Percentiles rank a stretch among this genome's conserved stretches.
Evolutionary conservation across 2,329 filamentous ascomycete species (phyloP).

Genomic region (Penicillium freii): DNA sequence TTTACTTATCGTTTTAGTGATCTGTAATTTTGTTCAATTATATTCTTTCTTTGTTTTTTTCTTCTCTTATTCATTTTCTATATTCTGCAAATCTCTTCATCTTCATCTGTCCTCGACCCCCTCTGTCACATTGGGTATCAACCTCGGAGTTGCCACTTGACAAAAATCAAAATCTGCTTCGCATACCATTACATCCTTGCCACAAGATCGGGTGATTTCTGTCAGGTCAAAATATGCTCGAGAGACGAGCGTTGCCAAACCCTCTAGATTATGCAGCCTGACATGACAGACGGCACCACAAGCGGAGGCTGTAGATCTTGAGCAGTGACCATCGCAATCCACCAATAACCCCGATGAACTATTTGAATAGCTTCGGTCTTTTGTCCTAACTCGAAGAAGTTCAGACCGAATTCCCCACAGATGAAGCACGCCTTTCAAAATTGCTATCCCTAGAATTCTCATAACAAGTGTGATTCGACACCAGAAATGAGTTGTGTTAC

Average conservation of each 20-base stretch:
- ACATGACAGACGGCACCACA: slow-evolving; percentile 5
- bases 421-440: not conserved
- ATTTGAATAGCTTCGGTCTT: slow-evolving; percentile 13
- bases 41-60: slow-evolving; percentile 11
- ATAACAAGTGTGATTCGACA: not conserved
- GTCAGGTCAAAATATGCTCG: not conserved
- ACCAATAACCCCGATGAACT: slow-evolving; percentile 9
- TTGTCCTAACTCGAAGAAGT: slow-evolving; percentile 6
- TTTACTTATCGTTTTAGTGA: slow-evolving; percentile 1
- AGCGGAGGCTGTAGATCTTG: slow-evolving; percentile 11
- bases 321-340: slow-evolving; percentile 9
- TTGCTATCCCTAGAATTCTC: not conserved
- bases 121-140: slow-evolving; percentile 4
- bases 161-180: not conserved
- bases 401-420: not conserved
- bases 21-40: not conserved
- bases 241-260: slow-evolving; percentile 1
- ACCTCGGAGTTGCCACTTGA: slow-evolving; percentile 6
- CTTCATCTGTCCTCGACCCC: not conserved
- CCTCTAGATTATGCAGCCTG: not conserved
- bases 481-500: slow-evolving; percentile 6
- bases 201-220: not conserved
- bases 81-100: not conserved
- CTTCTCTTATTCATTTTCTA: not conserved
- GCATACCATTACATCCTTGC: slow-evolving; percentile 8